A percentile compares a stretch with the other conserved stretches of the same genome.
phyloP scores from a whole-genome alignment of 2,329 filamentous ascomycete genomes.

The Coniochaeta sp. region DNA sequence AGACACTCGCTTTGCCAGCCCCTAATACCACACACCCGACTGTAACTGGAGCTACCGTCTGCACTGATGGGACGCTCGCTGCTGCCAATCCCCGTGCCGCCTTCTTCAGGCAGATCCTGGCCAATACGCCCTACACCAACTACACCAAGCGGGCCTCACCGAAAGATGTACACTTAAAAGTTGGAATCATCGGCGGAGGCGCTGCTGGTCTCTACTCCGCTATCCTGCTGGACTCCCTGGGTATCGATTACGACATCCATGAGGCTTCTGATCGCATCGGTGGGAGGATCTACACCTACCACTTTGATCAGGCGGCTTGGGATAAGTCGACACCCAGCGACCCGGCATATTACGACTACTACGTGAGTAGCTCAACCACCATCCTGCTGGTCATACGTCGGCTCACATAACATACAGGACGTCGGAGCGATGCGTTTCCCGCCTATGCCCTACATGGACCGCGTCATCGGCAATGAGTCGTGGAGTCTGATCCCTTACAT shows the following conservation, averaged over 20 bases:
- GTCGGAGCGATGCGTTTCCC: slow-evolving; percentile 34
- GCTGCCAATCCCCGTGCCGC: slow-evolving; percentile 11
- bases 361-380: no score
- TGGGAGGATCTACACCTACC: slow-evolving; percentile 27
- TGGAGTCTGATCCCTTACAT: slow-evolving; percentile 9
- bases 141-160: slow-evolving; percentile 7
- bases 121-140: slow-evolving; percentile 9
- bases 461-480: slow-evolving; percentile 11
- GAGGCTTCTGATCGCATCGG: slow-evolving; percentile 25
- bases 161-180: slow-evolving; percentile 1
- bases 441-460: slow-evolving; percentile 21
- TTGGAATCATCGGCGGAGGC: slow-evolving; percentile 29
- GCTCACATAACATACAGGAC: slow-evolving; percentile 16
- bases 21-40: not conserved
- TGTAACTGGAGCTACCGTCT: slow-evolving; percentile 4
- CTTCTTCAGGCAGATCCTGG: slow-evolving; percentile 10
- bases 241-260: slow-evolving; percentile 27
- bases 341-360: slow-evolving; percentile 22
- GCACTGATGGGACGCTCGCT: slow-evolving; percentile 10
- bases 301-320: slow-evolving; percentile 18
- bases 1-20: slow-evolving; percentile 8
- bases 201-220: slow-evolving; percentile 27
- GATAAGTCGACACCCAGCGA: slow-evolving; percentile 10
- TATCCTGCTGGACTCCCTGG: slow-evolving; percentile 22
- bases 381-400: no score